Conservation (phyloP, 345 rosid genomes). For the Sonneratia alba region DNA sequence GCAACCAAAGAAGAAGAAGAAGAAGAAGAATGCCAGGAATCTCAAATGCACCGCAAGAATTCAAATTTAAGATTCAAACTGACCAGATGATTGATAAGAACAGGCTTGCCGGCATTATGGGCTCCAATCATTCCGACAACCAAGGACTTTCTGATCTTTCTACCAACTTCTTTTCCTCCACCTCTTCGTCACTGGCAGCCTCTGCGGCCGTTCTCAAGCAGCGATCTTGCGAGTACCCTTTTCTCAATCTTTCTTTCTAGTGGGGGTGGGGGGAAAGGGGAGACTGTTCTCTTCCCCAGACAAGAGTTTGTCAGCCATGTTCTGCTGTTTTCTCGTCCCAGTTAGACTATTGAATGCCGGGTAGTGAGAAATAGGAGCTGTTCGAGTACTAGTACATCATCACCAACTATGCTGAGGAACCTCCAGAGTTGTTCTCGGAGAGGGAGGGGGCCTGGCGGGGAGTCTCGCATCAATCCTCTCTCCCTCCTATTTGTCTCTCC, state of each 20-base stretch:
- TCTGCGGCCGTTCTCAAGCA: slow-evolving; percentile 68
- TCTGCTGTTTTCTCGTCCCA: slow-evolving; percentile 64
- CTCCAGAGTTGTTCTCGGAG: too few relatives aligned
- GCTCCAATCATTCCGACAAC: slow-evolving; percentile 89
- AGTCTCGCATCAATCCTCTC: too few relatives aligned
- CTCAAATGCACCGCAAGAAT: neutral
- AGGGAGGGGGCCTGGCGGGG: too few relatives aligned
- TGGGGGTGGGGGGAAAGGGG: slow-evolving; percentile 5
- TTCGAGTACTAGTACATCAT: slow-evolving; percentile 20
- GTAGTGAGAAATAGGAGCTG: slow-evolving; percentile 42
- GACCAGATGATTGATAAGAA: slow-evolving; percentile 78
- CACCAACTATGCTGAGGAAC: too few relatives aligned
- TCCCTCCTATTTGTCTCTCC: too few relatives aligned
- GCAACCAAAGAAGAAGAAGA: slow-evolving; percentile 8
- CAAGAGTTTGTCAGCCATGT: slow-evolving; percentile 38
- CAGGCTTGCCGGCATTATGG: slow-evolving; percentile 90
- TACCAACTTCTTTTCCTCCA: slow-evolving; percentile 40
- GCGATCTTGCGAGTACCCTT: slow-evolving; percentile 57
- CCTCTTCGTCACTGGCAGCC: slow-evolving; percentile 46
- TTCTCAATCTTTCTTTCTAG: slow-evolving; percentile 19
- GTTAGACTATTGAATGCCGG: slow-evolving; percentile 29
- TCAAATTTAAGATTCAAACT: slow-evolving; percentile 1
- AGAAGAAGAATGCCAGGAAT: neutral
- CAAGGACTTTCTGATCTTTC: slow-evolving; percentile 85
- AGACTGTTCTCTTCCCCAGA: slow-evolving; percentile 25